Evolutionary conservation across 345 rosid genomes (phyloP).

Genomic region (Camelina hispida): DNA sequence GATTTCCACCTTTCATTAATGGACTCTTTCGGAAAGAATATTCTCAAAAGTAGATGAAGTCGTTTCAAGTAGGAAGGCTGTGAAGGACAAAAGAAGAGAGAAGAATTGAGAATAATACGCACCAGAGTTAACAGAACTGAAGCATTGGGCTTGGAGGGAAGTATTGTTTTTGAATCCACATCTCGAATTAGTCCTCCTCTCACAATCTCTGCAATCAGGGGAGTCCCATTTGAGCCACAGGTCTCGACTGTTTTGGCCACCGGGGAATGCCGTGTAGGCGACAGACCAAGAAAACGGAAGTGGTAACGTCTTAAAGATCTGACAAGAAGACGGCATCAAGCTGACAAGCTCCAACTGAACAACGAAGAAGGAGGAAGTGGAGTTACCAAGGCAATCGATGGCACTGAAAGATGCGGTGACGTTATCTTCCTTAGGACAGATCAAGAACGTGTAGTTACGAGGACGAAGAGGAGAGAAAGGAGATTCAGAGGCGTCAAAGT

Average conservation of each 20-base stretch:
- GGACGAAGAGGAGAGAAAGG: constrained; percentile 50
- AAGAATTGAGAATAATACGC: background rate
- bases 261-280: constrained; percentile 35
- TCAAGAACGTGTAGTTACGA: constrained; percentile 61
- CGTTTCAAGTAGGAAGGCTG: background rate
- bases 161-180: constrained; percentile 56
- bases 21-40: background rate
- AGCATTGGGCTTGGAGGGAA: constrained; percentile 54
- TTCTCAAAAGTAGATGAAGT: background rate
- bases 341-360: constrained; percentile 32
- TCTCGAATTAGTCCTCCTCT: constrained; percentile 51
- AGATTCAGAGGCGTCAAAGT: constrained; percentile 60
- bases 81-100: constrained; percentile 1
- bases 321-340: constrained; percentile 48
- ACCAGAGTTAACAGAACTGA: constrained; percentile 46
- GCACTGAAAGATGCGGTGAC: constrained; percentile 28
- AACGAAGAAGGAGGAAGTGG: constrained; percentile 60
- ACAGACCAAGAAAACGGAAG: constrained; percentile 52
- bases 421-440: constrained; percentile 52
- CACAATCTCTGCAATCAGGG: constrained; percentile 66
- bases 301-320: constrained; percentile 24
- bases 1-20: constrained; percentile 20
- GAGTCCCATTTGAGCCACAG: constrained; percentile 58
- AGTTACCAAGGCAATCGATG: constrained; percentile 66
- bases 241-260: constrained; percentile 43